A percentile compares a stretch with the other conserved stretches of the same genome.
phyloP scores from a whole-genome alignment of 139 green algal genomes.

The Tetraselmis chui region DNA sequence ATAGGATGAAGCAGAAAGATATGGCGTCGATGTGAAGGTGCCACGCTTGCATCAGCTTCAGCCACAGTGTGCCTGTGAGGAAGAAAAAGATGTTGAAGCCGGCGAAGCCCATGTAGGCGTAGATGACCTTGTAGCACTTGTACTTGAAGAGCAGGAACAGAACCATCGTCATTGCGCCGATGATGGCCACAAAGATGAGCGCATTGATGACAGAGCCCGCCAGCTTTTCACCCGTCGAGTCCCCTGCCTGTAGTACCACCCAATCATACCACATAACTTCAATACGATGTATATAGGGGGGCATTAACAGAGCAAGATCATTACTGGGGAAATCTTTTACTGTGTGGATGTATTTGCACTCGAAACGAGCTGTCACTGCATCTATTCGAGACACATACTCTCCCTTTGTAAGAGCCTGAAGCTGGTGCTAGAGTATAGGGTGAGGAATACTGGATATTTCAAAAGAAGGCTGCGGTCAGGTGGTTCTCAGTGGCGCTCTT shows the following conservation, averaged over 20 bases:
- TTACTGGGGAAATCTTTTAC: too few relatives aligned
- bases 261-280: too few relatives aligned
- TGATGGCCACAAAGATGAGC: slow-evolving; percentile 77
- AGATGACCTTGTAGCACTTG: slow-evolving; percentile 77
- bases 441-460: too few relatives aligned
- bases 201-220: slow-evolving; percentile 82
- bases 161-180: slow-evolving; percentile 83
- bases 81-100: slow-evolving; percentile 92
- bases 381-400: too few relatives aligned
- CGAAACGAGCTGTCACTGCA: too few relatives aligned
- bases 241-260: slow-evolving; percentile 45
- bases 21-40: slow-evolving; percentile 74
- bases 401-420: too few relatives aligned
- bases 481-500: not conserved
- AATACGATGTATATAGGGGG: not conserved
- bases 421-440: too few relatives aligned
- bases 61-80: slow-evolving; percentile 63
- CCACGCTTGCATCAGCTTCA: slow-evolving; percentile 37
- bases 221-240: slow-evolving; percentile 71
- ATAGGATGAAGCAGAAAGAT: slow-evolving; percentile 74
- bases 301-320: too few relatives aligned
- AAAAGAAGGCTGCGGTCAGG: too few relatives aligned
- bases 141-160: slow-evolving; percentile 90
- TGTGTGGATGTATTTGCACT: too few relatives aligned
- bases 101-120: slow-evolving; percentile 89